Base-by-base conservation (phyloP, 2,329 filamentous ascomycete species). In the Fusarium solani-melongenae region DNA sequence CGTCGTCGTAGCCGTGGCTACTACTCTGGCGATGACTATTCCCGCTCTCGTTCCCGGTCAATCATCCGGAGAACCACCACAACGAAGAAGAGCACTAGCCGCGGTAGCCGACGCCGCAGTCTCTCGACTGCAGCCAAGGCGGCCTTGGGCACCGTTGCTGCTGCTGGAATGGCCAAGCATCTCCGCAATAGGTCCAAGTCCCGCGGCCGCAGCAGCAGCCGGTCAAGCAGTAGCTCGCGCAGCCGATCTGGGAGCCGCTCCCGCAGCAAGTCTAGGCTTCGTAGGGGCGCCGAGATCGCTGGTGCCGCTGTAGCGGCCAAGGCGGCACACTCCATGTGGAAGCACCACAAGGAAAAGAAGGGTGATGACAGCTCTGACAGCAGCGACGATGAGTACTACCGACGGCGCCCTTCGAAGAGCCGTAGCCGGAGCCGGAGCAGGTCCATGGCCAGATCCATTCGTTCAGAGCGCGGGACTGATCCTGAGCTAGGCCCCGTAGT, bases 401-500 rank as follows among this genome's bases (percentile, higher is more conserved):
- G 79, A 65, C 78, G 79, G 67, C 79, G 81, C 78, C 81, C 77
- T 60, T 81, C 80, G 59, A 80, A 79, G 77, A 84, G 80, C 70
- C 74, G 79, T 49, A 82, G 81, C 76, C 74, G 79, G 56, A 82
- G 81, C 76, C 79, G 86, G 81, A 87, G 86, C 84, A 87, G 86
- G 83, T 89, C 88, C 82, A 81, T 81, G 79, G 84, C 85, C 83
- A 82, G 83, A 83, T 83, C 84, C 84, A 83, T 82, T 81, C 83
- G 85, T 83, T 85, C 86, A 77, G 85, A 87, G 81, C 83, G 83
- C 79, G 83, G 82, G 81, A 86, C 88, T 91, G 89, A 91, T 89
- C 87, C 86, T 85, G 89, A 91, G 84, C 84, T 91, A 90, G 90
- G 89, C 84, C 86, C 72, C 72, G 72, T 91, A 86, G 89, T 92